Base-by-base conservation (phyloP, 2,329 filamentous ascomycete species). In the Lithohypha guttulata region DNA sequence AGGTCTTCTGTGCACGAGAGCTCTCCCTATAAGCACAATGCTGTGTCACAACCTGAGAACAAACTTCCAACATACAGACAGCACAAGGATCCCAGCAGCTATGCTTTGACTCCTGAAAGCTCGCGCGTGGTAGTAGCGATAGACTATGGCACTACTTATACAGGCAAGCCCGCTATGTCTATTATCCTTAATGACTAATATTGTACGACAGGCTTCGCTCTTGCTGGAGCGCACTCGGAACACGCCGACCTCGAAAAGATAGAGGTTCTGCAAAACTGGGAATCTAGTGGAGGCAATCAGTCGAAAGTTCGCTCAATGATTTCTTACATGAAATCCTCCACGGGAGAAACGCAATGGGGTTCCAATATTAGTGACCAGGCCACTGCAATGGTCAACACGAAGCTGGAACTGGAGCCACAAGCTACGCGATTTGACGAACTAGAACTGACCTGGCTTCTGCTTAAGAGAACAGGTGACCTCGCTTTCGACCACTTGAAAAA, bases 391-490 rank as follows among this genome's bases (percentile, higher is more conserved):
- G 46, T 56, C 2, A 49, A 57, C 34, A 58, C 54, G 1, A 58
- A 58, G 28, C 42, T 57, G 2, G 51, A 56, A 33, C 45, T 58
- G 5, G 53, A 53, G n/a, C 35, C 51, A 10, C 44, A 50, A 15
- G 31, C 43, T 11, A 41, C 43, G 5, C 19, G 22, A 15, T 38
- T 42, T 6, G 48, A 49, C 3, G 55, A 57, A 37, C 42, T 58
- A 2, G 53, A 58, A 10, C 40, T 53, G 34, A 51, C 53, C 6
- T 18, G 55, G 3, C 44, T 55, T 25, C 34, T 46, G 6, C 34
- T 58, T 27, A 50, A 58, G 22, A 54, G 55, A 7, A 56, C 53
- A 46, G 44, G 46, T n/a, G 47, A 56, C 33, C 46, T 57, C 1
- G 38, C 46, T 22, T 54, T 56, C 33, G 27, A 46, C 13, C 39